Conservation (phyloP, 345 rosid genomes). For the Populus deltoides region DNA sequence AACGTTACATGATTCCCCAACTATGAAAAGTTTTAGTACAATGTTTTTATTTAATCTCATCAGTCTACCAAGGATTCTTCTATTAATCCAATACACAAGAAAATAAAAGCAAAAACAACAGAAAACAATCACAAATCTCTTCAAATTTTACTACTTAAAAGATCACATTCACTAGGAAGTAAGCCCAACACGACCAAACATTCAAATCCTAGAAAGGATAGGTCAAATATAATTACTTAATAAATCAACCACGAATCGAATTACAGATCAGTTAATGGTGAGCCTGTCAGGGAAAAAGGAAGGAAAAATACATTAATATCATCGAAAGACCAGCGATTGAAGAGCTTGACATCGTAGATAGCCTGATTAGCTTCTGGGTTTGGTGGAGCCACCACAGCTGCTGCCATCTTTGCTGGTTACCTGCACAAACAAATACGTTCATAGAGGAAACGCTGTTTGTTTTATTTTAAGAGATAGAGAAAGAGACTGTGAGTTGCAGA, state of each 20-base stretch:
- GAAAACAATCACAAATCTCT: background rate
- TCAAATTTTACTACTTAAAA: background rate
- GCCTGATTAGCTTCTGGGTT: slow-evolving; percentile 1
- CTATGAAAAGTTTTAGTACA: background rate
- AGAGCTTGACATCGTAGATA: slow-evolving; percentile 61
- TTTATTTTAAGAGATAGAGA: background rate
- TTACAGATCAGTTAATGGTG: background rate
- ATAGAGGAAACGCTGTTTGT: background rate
- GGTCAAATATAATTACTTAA: background rate
- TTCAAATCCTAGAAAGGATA: background rate
- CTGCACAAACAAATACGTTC: background rate
- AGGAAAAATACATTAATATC: slow-evolving; percentile 50
- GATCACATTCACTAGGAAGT: background rate
- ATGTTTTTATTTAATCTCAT: background rate
- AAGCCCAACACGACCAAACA: background rate
- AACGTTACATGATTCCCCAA: background rate
- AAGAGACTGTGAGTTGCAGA: background rate
- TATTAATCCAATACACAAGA: background rate
- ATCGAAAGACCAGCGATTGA: slow-evolving; percentile 82
- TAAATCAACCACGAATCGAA: background rate
- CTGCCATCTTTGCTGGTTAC: slow-evolving; percentile 15
- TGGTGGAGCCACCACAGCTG: background rate
- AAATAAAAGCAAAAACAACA: background rate
- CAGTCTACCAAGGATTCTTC: background rate
- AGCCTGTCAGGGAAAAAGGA: background rate